phyloP scores from a whole-genome alignment of 1,284 basidiomycete species.

The Ceratobasidium sp. region DNA sequence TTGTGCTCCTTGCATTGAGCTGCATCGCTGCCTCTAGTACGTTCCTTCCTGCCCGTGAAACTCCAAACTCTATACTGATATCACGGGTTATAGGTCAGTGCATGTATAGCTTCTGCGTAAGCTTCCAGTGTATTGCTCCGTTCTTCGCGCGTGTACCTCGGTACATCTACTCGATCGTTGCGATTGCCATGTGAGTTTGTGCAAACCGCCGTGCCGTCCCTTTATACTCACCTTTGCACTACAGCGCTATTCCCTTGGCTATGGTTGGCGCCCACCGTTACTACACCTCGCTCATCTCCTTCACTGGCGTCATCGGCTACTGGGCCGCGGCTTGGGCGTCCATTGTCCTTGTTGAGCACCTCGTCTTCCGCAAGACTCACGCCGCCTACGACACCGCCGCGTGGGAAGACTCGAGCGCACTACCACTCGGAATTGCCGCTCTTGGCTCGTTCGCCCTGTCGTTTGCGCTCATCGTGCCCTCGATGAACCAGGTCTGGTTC shows the following conservation, averaged over 20 bases:
- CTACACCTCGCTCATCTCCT: slow-evolving; percentile 63
- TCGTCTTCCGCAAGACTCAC: slow-evolving; percentile 63
- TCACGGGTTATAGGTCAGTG: slow-evolving; percentile 44
- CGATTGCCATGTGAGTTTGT: slow-evolving; percentile 76
- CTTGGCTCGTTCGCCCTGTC: slow-evolving; percentile 61
- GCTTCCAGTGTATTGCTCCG: slow-evolving; percentile 81
- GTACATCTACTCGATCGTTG: slow-evolving; percentile 85
- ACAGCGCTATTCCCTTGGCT: slow-evolving; percentile 70
- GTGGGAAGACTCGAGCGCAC: slow-evolving; percentile 65
- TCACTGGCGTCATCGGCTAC: slow-evolving; percentile 59
- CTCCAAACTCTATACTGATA: slow-evolving; percentile 66
- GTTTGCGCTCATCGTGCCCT: slow-evolving; percentile 70
- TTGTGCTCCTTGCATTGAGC: slow-evolving; percentile 70
- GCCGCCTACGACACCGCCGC: slow-evolving; percentile 62
- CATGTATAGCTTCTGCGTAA: slow-evolving; percentile 84
- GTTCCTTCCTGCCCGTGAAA: slow-evolving; percentile 77
- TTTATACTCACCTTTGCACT: slow-evolving; percentile 49
- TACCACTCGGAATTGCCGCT: slow-evolving; percentile 74
- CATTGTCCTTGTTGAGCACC: slow-evolving; percentile 71
- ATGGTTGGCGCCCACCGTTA: slow-evolving; percentile 74
- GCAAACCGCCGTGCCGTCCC: slow-evolving; percentile 70
- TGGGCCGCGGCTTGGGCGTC: slow-evolving; percentile 70
- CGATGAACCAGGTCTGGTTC: slow-evolving; percentile 78
- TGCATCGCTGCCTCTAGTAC: slow-evolving; percentile 72
- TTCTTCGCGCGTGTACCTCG: slow-evolving; percentile 75